A percentile compares a stretch with the other conserved stretches of the same genome.
phyloP scores from a whole-genome alignment of 2,329 filamentous ascomycete species.

The Parastagonospora nodorum region DNA sequence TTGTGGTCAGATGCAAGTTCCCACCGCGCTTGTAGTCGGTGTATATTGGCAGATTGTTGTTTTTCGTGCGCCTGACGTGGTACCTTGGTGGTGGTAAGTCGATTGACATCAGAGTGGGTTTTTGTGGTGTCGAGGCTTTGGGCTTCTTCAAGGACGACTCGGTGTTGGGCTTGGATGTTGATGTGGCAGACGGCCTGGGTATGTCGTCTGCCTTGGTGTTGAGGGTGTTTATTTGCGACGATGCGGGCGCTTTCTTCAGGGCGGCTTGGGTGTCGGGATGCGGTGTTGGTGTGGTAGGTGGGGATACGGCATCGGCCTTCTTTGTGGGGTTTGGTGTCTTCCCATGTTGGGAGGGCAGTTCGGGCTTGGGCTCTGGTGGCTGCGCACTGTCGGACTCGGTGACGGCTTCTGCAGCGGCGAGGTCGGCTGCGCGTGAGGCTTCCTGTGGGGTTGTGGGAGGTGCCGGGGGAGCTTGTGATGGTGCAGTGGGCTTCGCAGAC shows the following conservation, averaged over 20 bases:
- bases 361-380: constrained; percentile 25
- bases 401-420: constrained; percentile 40
- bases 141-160: neutral
- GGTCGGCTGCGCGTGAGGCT: constrained; percentile 34
- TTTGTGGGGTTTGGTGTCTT: neutral
- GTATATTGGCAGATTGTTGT: constrained; percentile 78
- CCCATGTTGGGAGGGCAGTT: constrained; percentile 21
- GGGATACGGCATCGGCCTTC: constrained; percentile 2
- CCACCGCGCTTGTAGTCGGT: constrained; percentile 73
- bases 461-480: constrained; percentile 27
- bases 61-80: constrained; percentile 72
- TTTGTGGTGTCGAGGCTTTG: neutral
- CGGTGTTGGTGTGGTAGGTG: constrained; percentile 1
- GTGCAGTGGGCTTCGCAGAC: constrained; percentile 21
- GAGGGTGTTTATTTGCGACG: too few species aligned
- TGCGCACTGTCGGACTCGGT: constrained; percentile 42
- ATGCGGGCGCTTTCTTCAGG: too few species aligned
- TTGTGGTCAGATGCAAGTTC: constrained; percentile 72
- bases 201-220: too few species aligned
- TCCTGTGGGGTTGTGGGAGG: constrained; percentile 40
- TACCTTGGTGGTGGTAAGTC: constrained; percentile 57
- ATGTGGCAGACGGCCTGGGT: constrained; percentile 7
- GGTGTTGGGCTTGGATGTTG: constrained; percentile 4
- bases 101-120: constrained; percentile 1
- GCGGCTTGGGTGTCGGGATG: constrained; percentile 6